These are phyloP conservation scores for Claviceps monticola DNA, from an alignment of 2,329 filamentous ascomycete species.

Conservation along the genomic window DNA sequence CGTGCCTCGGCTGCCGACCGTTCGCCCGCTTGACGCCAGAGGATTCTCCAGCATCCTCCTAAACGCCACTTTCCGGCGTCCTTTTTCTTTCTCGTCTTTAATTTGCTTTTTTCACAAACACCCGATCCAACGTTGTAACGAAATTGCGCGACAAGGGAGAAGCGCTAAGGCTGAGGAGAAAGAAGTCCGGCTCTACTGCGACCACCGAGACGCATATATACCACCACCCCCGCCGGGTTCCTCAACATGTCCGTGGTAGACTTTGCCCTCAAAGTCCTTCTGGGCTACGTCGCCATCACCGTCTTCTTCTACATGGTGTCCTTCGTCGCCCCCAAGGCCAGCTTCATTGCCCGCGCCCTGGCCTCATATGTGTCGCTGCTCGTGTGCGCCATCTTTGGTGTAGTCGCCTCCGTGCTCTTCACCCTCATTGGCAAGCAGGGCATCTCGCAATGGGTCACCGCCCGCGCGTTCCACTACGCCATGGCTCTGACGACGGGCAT, in stretches of 20 bases:
- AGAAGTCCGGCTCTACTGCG: not conserved
- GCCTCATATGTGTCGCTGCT: constrained; percentile 51
- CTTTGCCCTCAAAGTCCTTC: constrained; percentile 32
- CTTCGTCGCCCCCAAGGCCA: constrained; percentile 40
- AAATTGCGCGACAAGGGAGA: not conserved
- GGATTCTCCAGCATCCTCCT: too few relatives aligned
- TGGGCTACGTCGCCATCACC: constrained; percentile 37
- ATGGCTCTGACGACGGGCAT: constrained; percentile 69
- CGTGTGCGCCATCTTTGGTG: constrained; percentile 55
- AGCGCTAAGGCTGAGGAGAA: not conserved
- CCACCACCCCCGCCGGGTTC: not conserved
- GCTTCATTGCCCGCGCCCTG: constrained; percentile 56
- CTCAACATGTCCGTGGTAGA: constrained; percentile 14
- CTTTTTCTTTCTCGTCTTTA: not conserved
- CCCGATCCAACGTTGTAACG: not conserved
- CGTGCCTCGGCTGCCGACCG: not conserved
- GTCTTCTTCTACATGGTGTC: constrained; percentile 49
- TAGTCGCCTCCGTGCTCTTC: constrained; percentile 57
- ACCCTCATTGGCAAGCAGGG: constrained; percentile 58
- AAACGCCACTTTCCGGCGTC: too few relatives aligned
- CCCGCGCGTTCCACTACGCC: constrained; percentile 61
- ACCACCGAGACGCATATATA: not conserved
- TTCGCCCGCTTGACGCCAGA: not conserved
- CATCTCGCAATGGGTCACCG: constrained; percentile 75
- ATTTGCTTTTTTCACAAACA: not conserved